Conservation (phyloP, 257 asterid genomes). For the Phtheirospermum japonicum region DNA sequence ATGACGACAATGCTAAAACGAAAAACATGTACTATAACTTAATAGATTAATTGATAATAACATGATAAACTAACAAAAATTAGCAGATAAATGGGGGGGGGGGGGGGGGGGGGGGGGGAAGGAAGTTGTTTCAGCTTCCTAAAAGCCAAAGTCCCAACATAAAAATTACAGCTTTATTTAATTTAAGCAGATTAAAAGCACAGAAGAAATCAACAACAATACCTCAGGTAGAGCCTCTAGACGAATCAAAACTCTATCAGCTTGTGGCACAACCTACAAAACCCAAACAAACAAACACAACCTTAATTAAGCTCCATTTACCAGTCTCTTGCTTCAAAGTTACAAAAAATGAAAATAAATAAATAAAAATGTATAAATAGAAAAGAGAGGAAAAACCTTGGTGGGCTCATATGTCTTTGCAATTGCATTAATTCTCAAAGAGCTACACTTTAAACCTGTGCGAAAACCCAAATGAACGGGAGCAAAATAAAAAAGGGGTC, state of each 20-base stretch:
- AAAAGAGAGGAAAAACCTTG: constrained; percentile 44
- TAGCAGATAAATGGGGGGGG: no score
- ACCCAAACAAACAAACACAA: not conserved
- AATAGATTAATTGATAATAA: no score
- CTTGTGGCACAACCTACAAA: constrained; percentile 82
- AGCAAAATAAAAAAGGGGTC: not conserved
- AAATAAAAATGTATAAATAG: no score
- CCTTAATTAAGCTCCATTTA: constrained; percentile 19
- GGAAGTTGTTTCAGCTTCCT: no score
- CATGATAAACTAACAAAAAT: constrained; percentile 35
- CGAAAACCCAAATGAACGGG: constrained; percentile 1
- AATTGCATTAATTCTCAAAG: constrained; percentile 62
- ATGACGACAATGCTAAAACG: constrained; percentile 31
- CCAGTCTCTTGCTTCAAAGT: not conserved
- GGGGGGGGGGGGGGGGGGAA: no score
- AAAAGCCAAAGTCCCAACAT: not conserved
- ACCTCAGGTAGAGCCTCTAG: constrained; percentile 77
- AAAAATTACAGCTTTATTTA: not conserved
- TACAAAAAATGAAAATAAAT: not conserved
- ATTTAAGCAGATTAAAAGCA: not conserved
- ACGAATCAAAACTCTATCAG: constrained; percentile 82
- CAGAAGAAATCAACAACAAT: constrained; percentile 4
- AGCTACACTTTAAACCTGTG: constrained; percentile 41
- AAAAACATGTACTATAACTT: no score
- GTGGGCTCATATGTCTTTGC: constrained; percentile 67